phyloP scores from a whole-genome alignment of 1,139 yeast genomes.

The Debaryomyces coudertii region DNA sequence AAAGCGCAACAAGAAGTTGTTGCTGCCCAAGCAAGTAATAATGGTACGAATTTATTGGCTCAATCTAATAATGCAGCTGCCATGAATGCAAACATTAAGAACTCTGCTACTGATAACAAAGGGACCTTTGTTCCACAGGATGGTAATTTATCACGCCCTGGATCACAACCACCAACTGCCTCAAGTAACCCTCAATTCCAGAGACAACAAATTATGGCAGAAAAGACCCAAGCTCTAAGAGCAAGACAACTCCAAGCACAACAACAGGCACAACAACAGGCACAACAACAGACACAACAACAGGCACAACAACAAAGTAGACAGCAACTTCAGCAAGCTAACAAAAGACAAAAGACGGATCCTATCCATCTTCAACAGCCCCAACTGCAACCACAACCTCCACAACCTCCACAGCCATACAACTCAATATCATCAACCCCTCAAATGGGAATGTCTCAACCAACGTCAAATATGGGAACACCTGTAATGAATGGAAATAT shows the following conservation, averaged over 20 bases:
- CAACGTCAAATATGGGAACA: constrained; percentile 18
- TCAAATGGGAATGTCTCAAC: constrained; percentile 14
- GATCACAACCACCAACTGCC: constrained; percentile 9
- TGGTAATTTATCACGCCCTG: neutral
- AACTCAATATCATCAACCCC: constrained; percentile 10
- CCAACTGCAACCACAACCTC: constrained; percentile 17
- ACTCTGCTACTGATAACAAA: constrained; percentile 5
- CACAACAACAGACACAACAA: constrained; percentile 25
- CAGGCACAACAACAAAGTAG: constrained; percentile 16
- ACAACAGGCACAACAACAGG: constrained; percentile 26
- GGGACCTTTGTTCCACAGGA: constrained; percentile 1
- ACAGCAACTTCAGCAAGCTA: constrained; percentile 17
- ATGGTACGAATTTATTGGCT: constrained; percentile 33
- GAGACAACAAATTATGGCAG: constrained; percentile 13
- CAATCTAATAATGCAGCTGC: constrained; percentile 27
- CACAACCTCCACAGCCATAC: constrained; percentile 17
- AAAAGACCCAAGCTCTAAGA: constrained; percentile 21
- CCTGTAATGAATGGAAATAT: constrained; percentile 20
- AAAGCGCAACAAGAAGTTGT: constrained; percentile 47
- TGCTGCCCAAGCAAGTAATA: constrained; percentile 33
- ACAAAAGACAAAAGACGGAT: constrained; percentile 11
- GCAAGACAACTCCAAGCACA: constrained; percentile 21
- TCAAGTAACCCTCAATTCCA: constrained; percentile 5
- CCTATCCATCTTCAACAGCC: constrained; percentile 13
- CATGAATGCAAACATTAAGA: constrained; percentile 9